Conservation (phyloP, 1,139 yeast species). For the Suhomyces maxii region DNA sequence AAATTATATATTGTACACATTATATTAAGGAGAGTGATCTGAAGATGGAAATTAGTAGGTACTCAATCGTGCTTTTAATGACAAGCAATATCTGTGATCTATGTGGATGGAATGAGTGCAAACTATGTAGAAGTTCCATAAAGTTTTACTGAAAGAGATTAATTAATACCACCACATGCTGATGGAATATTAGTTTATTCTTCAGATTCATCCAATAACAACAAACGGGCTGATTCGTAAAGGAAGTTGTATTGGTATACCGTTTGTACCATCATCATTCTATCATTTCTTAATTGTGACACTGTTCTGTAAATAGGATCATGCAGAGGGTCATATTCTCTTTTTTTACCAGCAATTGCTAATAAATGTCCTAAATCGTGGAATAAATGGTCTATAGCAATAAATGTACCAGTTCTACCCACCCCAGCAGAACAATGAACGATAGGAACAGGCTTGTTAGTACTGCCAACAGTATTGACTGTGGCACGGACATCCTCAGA, state of each 20-base stretch:
- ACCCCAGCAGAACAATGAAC: conserved; percentile 88
- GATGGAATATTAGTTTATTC: too few relatives aligned
- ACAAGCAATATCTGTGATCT: conserved; percentile 8
- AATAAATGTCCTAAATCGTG: conserved; percentile 19
- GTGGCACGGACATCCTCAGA: conserved; percentile 24
- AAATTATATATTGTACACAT: too few relatives aligned
- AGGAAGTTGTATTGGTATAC: conserved; percentile 55
- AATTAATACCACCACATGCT: too few relatives aligned
- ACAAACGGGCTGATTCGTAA: conserved; percentile 25
- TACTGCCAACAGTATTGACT: conserved; percentile 1
- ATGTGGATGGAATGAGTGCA: too few relatives aligned
- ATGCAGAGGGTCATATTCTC: conserved; percentile 8
- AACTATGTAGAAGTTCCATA: too few relatives aligned
- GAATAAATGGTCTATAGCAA: conserved; percentile 61
- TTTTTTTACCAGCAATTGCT: not conserved
- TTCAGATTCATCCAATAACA: not conserved
- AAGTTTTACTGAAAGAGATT: not conserved
- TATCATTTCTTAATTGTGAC: conserved; percentile 46
- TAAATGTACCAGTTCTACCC: conserved; percentile 79
- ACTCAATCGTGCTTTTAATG: conserved; percentile 16
- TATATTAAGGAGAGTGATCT: too few relatives aligned
- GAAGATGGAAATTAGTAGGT: not conserved
- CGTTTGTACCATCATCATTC: conserved; percentile 73
- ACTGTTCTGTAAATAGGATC: conserved; percentile 41
- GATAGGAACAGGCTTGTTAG: conserved; percentile 29